phyloP scores from a whole-genome alignment of 345 rosid genomes.

The Physaria fendleri region DNA sequence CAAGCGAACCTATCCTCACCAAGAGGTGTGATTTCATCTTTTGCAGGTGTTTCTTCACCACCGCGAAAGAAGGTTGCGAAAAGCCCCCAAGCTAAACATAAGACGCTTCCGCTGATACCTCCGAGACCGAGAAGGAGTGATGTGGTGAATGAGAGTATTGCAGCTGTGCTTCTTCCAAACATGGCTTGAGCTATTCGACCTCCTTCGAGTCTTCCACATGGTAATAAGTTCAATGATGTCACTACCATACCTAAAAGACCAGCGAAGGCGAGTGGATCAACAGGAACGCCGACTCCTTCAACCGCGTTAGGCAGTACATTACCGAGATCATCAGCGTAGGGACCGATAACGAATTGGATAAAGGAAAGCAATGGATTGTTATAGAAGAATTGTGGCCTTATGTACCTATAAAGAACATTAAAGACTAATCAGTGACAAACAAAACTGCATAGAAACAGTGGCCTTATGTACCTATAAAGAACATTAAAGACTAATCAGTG shows the following conservation, averaged over 20 bases:
- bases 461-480: conserved; percentile 67
- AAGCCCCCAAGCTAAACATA: conserved; percentile 86
- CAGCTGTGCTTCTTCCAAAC: conserved; percentile 82
- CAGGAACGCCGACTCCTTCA: conserved; percentile 90
- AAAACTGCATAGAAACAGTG: conserved; percentile 1
- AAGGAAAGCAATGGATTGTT: conserved; percentile 87
- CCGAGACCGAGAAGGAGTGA: conserved; percentile 71
- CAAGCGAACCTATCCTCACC: conserved; percentile 71
- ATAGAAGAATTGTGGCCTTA: conserved; percentile 85
- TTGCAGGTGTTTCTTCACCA: conserved; percentile 83
- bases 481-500: background rate
- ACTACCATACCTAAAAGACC: conserved; percentile 99
- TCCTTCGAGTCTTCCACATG: conserved; percentile 94
- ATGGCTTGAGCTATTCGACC: conserved; percentile 93
- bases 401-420: conserved; percentile 43
- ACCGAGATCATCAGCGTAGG: conserved; percentile 86
- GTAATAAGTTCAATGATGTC: conserved; percentile 81
- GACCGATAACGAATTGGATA: conserved; percentile 78
- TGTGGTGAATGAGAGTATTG: conserved; percentile 62
- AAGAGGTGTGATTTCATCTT: conserved; percentile 75
- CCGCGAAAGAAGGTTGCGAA: conserved; percentile 92
- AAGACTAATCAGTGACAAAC: background rate
- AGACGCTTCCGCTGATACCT: conserved; percentile 82
- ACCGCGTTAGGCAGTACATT: conserved; percentile 92
- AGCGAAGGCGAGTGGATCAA: conserved; percentile 91